Conservation (phyloP, 192 early-diverging fungal species). For the Coemansia sp. region DNA sequence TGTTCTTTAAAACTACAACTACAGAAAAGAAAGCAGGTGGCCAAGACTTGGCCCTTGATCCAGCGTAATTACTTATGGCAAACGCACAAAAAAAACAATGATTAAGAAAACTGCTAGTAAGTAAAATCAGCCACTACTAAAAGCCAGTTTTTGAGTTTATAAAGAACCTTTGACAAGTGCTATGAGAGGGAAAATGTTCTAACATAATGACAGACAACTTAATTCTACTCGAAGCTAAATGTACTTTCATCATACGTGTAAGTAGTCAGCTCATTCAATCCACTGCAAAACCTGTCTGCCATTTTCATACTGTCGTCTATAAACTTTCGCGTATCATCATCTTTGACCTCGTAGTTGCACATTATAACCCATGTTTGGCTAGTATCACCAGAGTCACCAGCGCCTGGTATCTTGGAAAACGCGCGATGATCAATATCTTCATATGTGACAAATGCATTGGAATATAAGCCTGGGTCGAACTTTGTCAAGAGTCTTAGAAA, state of each 20-base stretch:
- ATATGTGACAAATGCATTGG: not conserved
- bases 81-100: not conserved
- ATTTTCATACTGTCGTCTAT: not conserved
- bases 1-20: too few species aligned
- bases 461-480: not conserved
- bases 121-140: too few species aligned
- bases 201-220: not conserved
- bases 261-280: not conserved
- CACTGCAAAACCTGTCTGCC: not conserved
- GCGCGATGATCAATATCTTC: not conserved
- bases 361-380: not conserved
- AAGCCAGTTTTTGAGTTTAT: not conserved
- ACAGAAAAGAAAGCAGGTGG: too few species aligned
- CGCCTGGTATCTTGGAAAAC: not conserved
- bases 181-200: not conserved
- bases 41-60: too few species aligned
- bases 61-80: too few species aligned
- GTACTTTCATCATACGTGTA: not conserved
- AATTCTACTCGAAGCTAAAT: not conserved
- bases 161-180: not conserved
- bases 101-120: not conserved
- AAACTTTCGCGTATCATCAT: not conserved
- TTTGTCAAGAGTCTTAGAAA: slow-evolving; percentile 3
- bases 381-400: not conserved
- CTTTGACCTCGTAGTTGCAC: not conserved